Percentiles rank a stretch among this genome's conserved stretches.
Evolutionary conservation across 305 asterid species (phyloP).

Genomic region (Rubia balearica): DNA sequence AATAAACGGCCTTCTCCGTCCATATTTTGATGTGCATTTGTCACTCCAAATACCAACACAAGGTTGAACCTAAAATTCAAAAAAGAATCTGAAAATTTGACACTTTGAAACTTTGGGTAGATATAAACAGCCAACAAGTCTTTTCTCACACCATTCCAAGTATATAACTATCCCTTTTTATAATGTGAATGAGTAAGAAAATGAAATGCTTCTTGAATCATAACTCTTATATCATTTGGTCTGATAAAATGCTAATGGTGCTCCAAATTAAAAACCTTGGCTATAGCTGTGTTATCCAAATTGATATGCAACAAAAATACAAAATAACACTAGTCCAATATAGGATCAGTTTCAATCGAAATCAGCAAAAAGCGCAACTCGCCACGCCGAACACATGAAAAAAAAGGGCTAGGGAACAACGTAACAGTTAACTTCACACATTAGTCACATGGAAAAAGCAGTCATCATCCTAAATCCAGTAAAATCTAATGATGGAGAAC

Average conservation of each 20-base stretch:
- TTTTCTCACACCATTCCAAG: background rate
- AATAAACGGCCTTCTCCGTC: conserved; percentile 92
- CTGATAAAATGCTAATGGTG: background rate
- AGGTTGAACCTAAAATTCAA: conserved; percentile 85
- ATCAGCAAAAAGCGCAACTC: background rate
- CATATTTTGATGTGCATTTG: conserved; percentile 93
- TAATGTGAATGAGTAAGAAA: background rate
- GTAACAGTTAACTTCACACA: background rate
- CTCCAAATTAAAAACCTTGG: background rate
- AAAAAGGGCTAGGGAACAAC: background rate
- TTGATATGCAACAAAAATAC: background rate
- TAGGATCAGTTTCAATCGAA: background rate
- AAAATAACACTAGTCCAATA: background rate
- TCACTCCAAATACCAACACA: conserved; percentile 99
- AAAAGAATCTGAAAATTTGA: conserved; percentile 9
- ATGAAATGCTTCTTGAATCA: background rate
- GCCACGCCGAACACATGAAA: background rate
- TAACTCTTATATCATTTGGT: background rate
- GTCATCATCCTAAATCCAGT: background rate
- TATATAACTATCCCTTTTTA: background rate
- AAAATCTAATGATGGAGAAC: background rate
- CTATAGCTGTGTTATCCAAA: background rate
- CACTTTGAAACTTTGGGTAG: conserved; percentile 2
- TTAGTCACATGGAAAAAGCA: background rate
- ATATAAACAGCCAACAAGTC: background rate